Evolutionary conservation across 129 eudicot genomes (phyloP), one percentile per base, ranked within the genome.

Genomic region (Solidago caesia): DNA sequence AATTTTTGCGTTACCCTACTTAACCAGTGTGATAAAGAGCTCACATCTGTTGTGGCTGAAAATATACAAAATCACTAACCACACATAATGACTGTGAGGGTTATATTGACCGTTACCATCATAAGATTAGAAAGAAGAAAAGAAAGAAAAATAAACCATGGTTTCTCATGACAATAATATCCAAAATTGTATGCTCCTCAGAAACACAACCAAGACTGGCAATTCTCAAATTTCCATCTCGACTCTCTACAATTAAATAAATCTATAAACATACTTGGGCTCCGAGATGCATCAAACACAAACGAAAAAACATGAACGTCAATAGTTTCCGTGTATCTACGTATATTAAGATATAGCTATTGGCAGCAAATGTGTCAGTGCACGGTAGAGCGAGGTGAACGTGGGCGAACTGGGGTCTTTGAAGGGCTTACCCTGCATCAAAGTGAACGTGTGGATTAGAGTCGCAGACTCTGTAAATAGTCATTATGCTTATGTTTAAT

Each of bases 401-500:
- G 91, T 44, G 91, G 97, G 45, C 97, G 90, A 58, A 92, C 96
- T 2, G 97, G 96, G 26, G 97, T 92, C 91, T 92, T 92, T 73
- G 97, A 92, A 57, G 93, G 97, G 85, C 97, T 92, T 47, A 92
- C 92, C 91, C 97, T 91, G 90, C 74, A 88, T 3, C 21, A 42
- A 49, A 71, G 51, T 2, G n/a, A 51, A 52, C 4, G 7, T 15
- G 25, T 14, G 7, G 2, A 73, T 44, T 65, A 44, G 13, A 65
- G 6, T 10, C 14, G 45, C 44, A 29, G 3, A 26, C 10, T 10
- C 2, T 65, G 14, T 43, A 12, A 61, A 62, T 12, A 43, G 45
- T 6, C 29, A 63, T 26, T 63, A 3, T 4, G 25, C 44, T 63
- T n/a, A 21, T 11, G 67, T 63, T 63, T 63, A 27, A 63, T 63